Base-by-base conservation (phyloP, 2,329 filamentous ascomycete genomes). In the Fusarium sp. region DNA sequence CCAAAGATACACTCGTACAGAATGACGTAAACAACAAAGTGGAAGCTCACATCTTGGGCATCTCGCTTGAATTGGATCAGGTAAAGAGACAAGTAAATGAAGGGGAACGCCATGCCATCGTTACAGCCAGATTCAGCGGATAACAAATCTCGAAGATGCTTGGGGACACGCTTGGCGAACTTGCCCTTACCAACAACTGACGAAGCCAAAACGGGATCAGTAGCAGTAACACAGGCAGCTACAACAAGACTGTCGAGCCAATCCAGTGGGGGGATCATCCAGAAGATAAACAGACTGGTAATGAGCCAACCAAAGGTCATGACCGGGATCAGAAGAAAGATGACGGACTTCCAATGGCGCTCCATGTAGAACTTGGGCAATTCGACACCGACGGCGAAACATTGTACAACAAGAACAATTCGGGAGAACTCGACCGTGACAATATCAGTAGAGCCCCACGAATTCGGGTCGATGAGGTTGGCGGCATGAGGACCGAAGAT, bases 131-230 rank as follows among this genome's bases (percentile, higher is more conserved):
- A 99, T 82, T 99, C 96, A 60, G 94, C 94, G 7, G 96, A 99
- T 15, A 99, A 85, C 54, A 99, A 79, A 82, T 99, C 96, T 85
- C 96, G 89, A 82, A 99, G 84, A 90, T 99, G 96, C 84, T 98
- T 98, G 24, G 96, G 96, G 7, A 99, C 94, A 69, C 96, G 90
- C 83, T 97, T 97, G 38, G 96, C 95, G 76, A 99, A 99, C 81
- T 99, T 99, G 76, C 96, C 96, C 84, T 98, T 99, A 79, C 96
- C 96, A 55, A 99, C 96, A 58, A 99, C 96, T 18, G 96, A 99
- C 16, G 96, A 98, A 29, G 96, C 96, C 77, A 99, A 84, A 72
- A 99, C 96, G 58, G 96, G 96, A 82, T 99, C 96, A 7, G 96
- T 99, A 48, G 96, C 96, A 5, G 96, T 99, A 58, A 99, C 94